These are phyloP conservation scores for Annulohypoxylon maeteangense DNA, from an alignment of 495 filamentous ascomycete genomes.

Conservation along the genomic window DNA sequence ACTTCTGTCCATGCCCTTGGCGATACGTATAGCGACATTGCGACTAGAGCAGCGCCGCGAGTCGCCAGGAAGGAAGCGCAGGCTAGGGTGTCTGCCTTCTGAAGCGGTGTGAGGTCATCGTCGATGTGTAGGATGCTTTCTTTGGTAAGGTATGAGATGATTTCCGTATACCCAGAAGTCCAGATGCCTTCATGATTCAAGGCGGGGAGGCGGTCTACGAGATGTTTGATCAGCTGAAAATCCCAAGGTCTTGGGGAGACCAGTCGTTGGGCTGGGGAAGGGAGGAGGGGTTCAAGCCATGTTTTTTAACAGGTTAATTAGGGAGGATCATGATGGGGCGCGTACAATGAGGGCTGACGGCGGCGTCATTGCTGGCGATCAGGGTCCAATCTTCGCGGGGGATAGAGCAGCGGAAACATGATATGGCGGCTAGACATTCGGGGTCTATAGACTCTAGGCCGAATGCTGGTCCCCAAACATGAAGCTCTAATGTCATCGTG, in stretches of 20 bases:
- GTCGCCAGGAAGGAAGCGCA: constrained; percentile 73
- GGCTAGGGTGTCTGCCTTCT: constrained; percentile 77
- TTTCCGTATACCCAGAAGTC: constrained; percentile 77
- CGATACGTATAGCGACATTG: constrained; percentile 88
- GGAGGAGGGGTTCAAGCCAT: constrained; percentile 33
- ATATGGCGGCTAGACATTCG: constrained; percentile 82
- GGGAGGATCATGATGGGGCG: constrained; percentile 43
- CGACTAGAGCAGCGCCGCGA: constrained; percentile 72
- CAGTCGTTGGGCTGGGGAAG: constrained; percentile 15
- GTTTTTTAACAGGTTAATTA: constrained; percentile 16
- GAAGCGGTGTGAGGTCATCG: constrained; percentile 69
- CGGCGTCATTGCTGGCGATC: constrained; percentile 78
- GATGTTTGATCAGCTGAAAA: constrained; percentile 31
- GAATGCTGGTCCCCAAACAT: constrained; percentile 93
- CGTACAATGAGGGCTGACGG: constrained; percentile 80
- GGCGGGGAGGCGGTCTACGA: constrained; percentile 77
- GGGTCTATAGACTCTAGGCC: constrained; percentile 88
- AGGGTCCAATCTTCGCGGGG: constrained; percentile 75
- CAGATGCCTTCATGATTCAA: constrained; percentile 71
- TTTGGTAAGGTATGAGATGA: constrained; percentile 74
- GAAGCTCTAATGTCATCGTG: constrained; percentile 76
- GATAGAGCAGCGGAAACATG: constrained; percentile 71
- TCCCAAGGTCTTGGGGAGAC: constrained; percentile 7
- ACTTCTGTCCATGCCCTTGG: constrained; percentile 79
- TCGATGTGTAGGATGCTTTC: constrained; percentile 69